Evolutionary conservation across 495 filamentous ascomycete species (phyloP), one percentile per base, ranked within the genome.

Genomic region (Talaromyces wortmannii): DNA sequence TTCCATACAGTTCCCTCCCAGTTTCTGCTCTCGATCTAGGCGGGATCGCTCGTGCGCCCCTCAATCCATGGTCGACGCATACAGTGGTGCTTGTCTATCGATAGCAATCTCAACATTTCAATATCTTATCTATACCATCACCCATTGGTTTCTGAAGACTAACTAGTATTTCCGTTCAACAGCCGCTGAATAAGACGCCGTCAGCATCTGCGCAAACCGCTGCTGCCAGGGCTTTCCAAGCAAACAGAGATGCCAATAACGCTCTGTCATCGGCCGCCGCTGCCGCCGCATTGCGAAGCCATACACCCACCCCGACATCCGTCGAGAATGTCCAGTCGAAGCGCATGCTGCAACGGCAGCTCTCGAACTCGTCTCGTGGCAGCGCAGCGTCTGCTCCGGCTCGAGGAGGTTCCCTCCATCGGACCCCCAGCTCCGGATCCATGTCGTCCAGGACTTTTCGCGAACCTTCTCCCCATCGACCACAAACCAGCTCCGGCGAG

Each of bases 371-470:
- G 13, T 92, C 91, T 15, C 73, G 80, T 42, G 75, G 76, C 46
- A 84, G 80, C 56, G 69, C 71, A 17, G 58, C 68, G 10, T 59
- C 63, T 15, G 72, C 71, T 53, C 23, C 23, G 23, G 68, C 74
- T 30, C 59, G 60, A 48, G 70, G 72, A 45, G 63, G 67, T 7
- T 68, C 68, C 45, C 73, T 92, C 36, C 78, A 81, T 53, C 76
- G 91, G 46, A 75, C 77, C 30, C 80, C 71, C 30, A 96, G 91
- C 67, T 81, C 77, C 45, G 81, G 84, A 12, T 95, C 90, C 31
- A 95, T 96, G 91, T 85, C 80, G 43, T 86, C 90, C 58, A 80
- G 91, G 42, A 90, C 89, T 1, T 96, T 96, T 68, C 82, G 91
- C 55, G 76, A 87, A 59, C 68, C 84, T 53, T 81, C 90, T 56